A percentile compares a stretch with the other conserved stretches of the same genome.
These are phyloP conservation scores for Cordyceps fumosorosea DNA, from an alignment of 2,329 filamentous ascomycete species.

Conservation along the genomic window DNA sequence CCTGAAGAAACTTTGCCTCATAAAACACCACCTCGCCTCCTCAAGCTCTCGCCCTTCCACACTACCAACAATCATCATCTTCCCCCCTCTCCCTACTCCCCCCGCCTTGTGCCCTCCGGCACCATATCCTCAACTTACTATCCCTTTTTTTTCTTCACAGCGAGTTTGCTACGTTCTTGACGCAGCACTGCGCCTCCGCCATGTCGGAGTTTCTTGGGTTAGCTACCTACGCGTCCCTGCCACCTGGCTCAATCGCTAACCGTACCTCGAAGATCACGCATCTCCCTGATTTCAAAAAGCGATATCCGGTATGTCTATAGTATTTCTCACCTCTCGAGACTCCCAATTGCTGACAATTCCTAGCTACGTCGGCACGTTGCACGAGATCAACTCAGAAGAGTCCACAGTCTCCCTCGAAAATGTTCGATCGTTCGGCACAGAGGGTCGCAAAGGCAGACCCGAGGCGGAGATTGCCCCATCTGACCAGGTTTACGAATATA, in stretches of 20 bases:
- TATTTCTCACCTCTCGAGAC: constrained; percentile 11
- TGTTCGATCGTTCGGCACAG: constrained; percentile 89
- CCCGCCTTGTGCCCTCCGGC: constrained; percentile 15
- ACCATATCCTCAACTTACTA: constrained; percentile 15
- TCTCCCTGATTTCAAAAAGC: constrained; percentile 95
- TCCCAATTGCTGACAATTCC: constrained; percentile 27
- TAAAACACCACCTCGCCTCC: constrained; percentile 20
- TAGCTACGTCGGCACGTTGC: constrained; percentile 91
- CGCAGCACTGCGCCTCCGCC: constrained; percentile 30
- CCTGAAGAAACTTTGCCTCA: constrained; percentile 30
- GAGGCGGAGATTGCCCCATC: constrained; percentile 78
- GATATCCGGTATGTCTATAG: constrained; percentile 73
- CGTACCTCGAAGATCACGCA: constrained; percentile 61
- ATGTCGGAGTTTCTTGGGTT: constrained; percentile 59
- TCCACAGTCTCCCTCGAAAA: constrained; percentile 96
- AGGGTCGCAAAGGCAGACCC: constrained; percentile 73
- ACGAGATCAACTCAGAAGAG: constrained; percentile 96
- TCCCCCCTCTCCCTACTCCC: constrained; percentile 10
- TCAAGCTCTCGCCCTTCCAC: constrained; percentile 17
- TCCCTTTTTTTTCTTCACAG: constrained; percentile 16
- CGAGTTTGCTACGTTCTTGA: constrained; percentile 34
- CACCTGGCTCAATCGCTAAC: constrained; percentile 26
- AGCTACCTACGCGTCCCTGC: background rate
- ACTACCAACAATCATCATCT: constrained; percentile 15
- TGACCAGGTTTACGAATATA: constrained; percentile 93